Conservation (phyloP, 805 yeast species). For the Cyberlindnera maritima region DNA sequence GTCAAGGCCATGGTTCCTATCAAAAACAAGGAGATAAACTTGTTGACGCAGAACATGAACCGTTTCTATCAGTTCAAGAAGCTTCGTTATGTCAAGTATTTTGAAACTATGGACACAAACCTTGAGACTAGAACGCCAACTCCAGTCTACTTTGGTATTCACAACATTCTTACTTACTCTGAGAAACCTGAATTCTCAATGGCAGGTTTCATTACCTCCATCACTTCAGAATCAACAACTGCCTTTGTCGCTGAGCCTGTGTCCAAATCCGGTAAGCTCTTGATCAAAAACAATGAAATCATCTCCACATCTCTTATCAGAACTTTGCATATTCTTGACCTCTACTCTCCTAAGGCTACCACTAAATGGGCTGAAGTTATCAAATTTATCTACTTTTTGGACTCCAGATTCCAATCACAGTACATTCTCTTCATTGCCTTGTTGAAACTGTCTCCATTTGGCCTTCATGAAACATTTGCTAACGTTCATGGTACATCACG, state of each 20-base stretch:
- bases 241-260: conserved; percentile 21
- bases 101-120: conserved; percentile 38
- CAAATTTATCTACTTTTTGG: conserved; percentile 30
- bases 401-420: conserved; percentile 36
- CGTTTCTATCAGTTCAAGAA: conserved; percentile 82
- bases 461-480: conserved; percentile 33
- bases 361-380: conserved; percentile 51
- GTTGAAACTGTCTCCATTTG: conserved; percentile 40
- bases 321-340: conserved; percentile 48
- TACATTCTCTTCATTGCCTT: conserved; percentile 48
- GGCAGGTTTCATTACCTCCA: conserved; percentile 25
- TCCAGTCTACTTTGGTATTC: conserved; percentile 44
- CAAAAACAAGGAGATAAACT: conserved; percentile 60
- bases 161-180: conserved; percentile 32
- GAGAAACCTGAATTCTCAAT: conserved; percentile 29
- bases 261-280: conserved; percentile 24
- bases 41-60: conserved; percentile 68
- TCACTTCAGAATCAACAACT: conserved; percentile 19
- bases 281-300: conserved; percentile 49
- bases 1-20: conserved; percentile 43
- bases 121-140: conserved; percentile 55
- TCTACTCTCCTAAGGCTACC: conserved; percentile 34
- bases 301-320: conserved; percentile 56
- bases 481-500: conserved; percentile 40
- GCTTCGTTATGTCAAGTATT: conserved; percentile 56